Evolutionary conservation across 2,329 filamentous ascomycete species (phyloP).

Genomic region (Diplodia corticola): DNA sequence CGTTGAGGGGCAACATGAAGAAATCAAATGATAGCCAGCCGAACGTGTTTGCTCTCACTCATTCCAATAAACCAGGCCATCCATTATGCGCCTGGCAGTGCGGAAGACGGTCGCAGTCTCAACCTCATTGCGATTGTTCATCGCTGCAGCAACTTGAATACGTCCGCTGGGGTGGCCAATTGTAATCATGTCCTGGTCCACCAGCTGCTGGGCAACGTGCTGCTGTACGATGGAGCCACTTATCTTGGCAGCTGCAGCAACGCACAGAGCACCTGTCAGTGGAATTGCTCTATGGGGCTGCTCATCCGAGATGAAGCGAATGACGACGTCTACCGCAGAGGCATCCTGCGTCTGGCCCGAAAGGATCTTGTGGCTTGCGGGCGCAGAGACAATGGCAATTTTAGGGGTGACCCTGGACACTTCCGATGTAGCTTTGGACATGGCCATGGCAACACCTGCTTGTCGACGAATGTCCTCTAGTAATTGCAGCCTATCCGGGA

Average conservation of each 20-base stretch:
- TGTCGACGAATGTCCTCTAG: constrained; percentile 58
- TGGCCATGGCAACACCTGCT: constrained; percentile 67
- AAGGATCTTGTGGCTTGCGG: constrained; percentile 4
- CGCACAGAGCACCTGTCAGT: constrained; percentile 45
- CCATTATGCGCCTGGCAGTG: constrained; percentile 41
- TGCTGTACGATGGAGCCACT: constrained; percentile 40
- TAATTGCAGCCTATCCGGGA: constrained; percentile 48
- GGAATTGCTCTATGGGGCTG: constrained; percentile 49
- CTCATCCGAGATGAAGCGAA: constrained; percentile 47
- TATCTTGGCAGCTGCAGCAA: constrained; percentile 43
- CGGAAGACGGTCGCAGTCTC: constrained; percentile 37
- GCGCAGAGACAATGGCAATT: constrained; percentile 53
- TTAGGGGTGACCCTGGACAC: constrained; percentile 63
- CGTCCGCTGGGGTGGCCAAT: constrained; percentile 43
- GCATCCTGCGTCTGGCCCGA: constrained; percentile 35
- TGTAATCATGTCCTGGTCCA: constrained; percentile 36
- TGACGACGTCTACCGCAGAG: constrained; percentile 39
- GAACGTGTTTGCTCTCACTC: neutral
- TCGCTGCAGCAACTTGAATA: constrained; percentile 34
- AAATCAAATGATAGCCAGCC: neutral
- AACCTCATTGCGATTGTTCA: constrained; percentile 27
- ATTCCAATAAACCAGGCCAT: constrained; percentile 33
- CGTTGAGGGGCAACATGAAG: neutral
- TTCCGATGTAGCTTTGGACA: constrained; percentile 47
- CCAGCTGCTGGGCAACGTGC: constrained; percentile 30